Conservation (phyloP, 2,329 filamentous ascomycete genomes). For the Helicocarpus griseus region DNA sequence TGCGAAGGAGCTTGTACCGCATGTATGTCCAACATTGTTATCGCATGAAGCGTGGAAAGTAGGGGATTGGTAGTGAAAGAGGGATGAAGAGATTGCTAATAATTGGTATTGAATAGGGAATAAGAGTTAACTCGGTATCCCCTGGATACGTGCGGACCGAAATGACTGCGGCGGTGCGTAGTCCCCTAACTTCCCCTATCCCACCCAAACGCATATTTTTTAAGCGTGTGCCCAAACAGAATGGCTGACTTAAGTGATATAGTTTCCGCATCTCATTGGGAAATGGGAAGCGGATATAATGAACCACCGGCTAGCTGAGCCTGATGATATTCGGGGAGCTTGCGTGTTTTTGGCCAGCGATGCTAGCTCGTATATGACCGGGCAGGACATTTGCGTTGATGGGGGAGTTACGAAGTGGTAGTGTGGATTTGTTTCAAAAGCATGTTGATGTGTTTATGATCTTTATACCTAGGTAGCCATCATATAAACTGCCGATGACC, state of each 20-base stretch:
- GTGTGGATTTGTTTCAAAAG: background rate
- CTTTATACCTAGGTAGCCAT: background rate
- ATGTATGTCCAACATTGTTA: slow-evolving; percentile 24
- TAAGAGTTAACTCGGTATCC: slow-evolving; percentile 34
- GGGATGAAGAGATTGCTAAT: too few species aligned
- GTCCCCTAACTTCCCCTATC: background rate
- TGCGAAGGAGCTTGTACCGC: slow-evolving; percentile 34
- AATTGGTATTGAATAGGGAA: slow-evolving; percentile 27
- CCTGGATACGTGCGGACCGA: slow-evolving; percentile 31
- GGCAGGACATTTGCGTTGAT: slow-evolving; percentile 69
- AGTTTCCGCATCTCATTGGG: slow-evolving; percentile 51
- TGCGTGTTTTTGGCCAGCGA: slow-evolving; percentile 9
- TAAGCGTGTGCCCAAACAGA: too few species aligned
- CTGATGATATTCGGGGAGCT: slow-evolving; percentile 8
- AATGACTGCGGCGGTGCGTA: slow-evolving; percentile 40
- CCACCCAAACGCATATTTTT: too few species aligned
- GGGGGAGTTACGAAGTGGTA: slow-evolving; percentile 52
- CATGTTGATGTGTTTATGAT: background rate
- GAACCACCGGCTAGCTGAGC: slow-evolving; percentile 6
- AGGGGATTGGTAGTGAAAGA: too few species aligned
- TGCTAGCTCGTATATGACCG: slow-evolving; percentile 11
- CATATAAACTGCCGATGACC: too few species aligned
- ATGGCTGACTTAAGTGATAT: slow-evolving; percentile 10
- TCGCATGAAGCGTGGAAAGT: too few species aligned
- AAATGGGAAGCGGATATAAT: slow-evolving; percentile 64